Base-by-base conservation (phyloP, 495 filamentous ascomycete genomes). In the Aspergillus nidulans region DNA sequence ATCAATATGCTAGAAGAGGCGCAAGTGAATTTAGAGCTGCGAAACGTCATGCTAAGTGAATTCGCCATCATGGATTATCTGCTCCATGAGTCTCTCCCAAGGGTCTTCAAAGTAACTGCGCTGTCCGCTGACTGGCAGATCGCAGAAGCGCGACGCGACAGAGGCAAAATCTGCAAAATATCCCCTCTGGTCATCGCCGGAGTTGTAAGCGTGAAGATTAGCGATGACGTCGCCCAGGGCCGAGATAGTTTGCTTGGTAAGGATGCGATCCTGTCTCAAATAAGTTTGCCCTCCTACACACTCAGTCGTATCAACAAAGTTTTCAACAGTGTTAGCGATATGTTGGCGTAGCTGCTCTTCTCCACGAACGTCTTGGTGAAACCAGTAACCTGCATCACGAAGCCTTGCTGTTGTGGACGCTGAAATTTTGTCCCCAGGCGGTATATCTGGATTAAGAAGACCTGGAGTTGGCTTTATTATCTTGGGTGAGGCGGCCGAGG, bases 61-160 rank as follows among this genome's bases (percentile, higher is more conserved):
- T 15, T 49, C 28, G 21, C 24, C 32, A 4, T 23, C 15, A 12
- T 6, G 9, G 16, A 12, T 4, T 25, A 26, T 4, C 6, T 20
- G 16, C 7, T 32, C 24, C 39, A 43, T 21, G 9, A 16, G 25
- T 10, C 24, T 24, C 16, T 8, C 44, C 53, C 36, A 49, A 48
- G 46, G 23, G 13, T 34, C 58, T 16, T 68, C 61, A 44, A 63
- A 68, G 47, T 64, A 66, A 39, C 63, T 68, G 45, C 59, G 63
- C 5, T 48, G 55, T 19, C 53, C 53, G 25, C 46, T 55, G 25
- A 45, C 23, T 12, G 34, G 42, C 3, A 52, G 36, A n/a, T 62
- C 59, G 28, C 46, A 60, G 30, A 48, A 59, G 12, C n/a, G 26
- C 34, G 51, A 21, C 9, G 19, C 12, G 5, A 59, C 54, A 15